A percentile compares a stretch with the other conserved stretches of the same genome.
Conservation (phyloP, 768 basidiomycete genomes). For the Podaxis sp. region DNA sequence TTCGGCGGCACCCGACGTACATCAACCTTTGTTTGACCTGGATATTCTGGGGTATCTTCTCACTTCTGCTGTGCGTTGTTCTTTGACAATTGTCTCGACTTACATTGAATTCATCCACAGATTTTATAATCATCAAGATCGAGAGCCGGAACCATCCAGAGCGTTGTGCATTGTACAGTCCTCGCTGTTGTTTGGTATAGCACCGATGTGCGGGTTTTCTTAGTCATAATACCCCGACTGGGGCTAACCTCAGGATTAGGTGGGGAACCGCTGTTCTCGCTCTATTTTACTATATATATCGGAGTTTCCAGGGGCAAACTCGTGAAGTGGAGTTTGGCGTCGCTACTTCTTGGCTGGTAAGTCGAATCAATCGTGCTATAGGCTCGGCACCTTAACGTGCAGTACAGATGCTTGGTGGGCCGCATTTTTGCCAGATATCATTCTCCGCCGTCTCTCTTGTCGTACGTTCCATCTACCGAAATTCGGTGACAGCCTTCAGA, state of each 20-base stretch:
- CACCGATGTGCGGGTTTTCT: conserved; percentile 32
- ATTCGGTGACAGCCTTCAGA: background rate
- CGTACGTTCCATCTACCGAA: conserved; percentile 17
- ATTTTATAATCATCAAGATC: conserved; percentile 39
- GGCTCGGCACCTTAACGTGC: background rate
- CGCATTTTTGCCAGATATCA: conserved; percentile 29
- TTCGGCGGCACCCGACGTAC: conserved; percentile 39
- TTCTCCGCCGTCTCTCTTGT: conserved; percentile 30
- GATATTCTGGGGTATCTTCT: conserved; percentile 44
- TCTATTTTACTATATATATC: conserved; percentile 31
- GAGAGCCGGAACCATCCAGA: conserved; percentile 33
- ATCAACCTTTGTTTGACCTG: conserved; percentile 47
- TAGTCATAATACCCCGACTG: background rate
- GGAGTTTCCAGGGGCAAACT: conserved; percentile 21
- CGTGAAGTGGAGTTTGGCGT: background rate
- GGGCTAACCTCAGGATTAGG: conserved; percentile 20
- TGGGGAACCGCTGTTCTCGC: conserved; percentile 37
- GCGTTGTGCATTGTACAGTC: conserved; percentile 45
- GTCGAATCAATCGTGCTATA: background rate
- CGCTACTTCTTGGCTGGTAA: conserved; percentile 26
- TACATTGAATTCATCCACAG: conserved; percentile 16
- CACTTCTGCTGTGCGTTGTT: conserved; percentile 39
- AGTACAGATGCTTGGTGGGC: conserved; percentile 35
- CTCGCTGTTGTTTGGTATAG: conserved; percentile 38
- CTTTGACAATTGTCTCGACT: background rate